Evolutionary conservation across 768 basidiomycete species (phyloP).

Genomic region (Lyophyllum shimeji): DNA sequence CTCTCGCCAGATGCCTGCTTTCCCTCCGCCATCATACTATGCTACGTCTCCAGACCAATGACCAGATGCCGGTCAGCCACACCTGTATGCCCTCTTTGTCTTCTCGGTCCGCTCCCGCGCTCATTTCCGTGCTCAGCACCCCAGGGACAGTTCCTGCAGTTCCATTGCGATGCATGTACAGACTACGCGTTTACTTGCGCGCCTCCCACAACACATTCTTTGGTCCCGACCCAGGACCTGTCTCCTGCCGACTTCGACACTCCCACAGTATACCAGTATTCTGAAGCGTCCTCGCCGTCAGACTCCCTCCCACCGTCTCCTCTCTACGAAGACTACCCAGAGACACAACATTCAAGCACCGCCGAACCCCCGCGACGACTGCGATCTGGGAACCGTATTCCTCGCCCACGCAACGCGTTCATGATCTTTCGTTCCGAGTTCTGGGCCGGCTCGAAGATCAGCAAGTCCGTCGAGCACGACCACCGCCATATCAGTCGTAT

Average conservation of each 20-base stretch:
- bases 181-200: slow-evolving; percentile 4
- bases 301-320: slow-evolving; percentile 12
- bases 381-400: slow-evolving; percentile 52
- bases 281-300: slow-evolving; percentile 15
- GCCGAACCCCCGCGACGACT: slow-evolving; percentile 16
- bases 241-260: slow-evolving; percentile 4
- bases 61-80: slow-evolving; percentile 6
- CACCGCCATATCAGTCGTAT: slow-evolving; percentile 60
- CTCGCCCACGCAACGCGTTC: slow-evolving; percentile 84
- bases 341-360: slow-evolving; percentile 10
- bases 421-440: slow-evolving; percentile 69
- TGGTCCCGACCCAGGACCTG: slow-evolving; percentile 6
- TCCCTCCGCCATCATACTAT: neutral
- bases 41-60: slow-evolving; percentile 11
- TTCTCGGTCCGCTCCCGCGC: neutral
- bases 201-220: slow-evolving; percentile 1
- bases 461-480: slow-evolving; percentile 50
- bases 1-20: neutral
- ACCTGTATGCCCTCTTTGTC: slow-evolving; percentile 7
- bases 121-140: slow-evolving; percentile 8
- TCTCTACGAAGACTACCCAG: neutral
- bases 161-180: neutral
- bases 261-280: slow-evolving; percentile 8
- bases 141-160: slow-evolving; percentile 10
- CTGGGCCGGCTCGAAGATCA: slow-evolving; percentile 49